These are phyloP conservation scores for Globisporangium barbulae DNA, from an alignment of 352 stramenopile species.

Conservation along the genomic window DNA sequence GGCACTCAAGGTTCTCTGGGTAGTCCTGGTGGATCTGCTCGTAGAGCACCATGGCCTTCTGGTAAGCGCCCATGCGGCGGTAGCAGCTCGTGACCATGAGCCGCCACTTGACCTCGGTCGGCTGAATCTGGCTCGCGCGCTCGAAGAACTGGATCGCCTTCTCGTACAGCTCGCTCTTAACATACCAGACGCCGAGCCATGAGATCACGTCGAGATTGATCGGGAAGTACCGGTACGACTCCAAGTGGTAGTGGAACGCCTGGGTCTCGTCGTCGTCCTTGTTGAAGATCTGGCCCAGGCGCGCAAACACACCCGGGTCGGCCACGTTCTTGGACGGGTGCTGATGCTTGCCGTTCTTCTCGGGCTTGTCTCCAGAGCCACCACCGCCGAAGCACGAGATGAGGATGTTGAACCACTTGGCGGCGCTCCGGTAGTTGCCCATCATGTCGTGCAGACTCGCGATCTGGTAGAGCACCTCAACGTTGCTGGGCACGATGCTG, in stretches of 20 bases:
- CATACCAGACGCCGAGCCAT: conserved; percentile 96
- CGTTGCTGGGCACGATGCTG: conserved; percentile 91
- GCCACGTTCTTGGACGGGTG: conserved; percentile 58
- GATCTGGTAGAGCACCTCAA: conserved; percentile 95
- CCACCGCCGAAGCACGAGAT: conserved; percentile 88
- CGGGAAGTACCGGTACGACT: conserved; percentile 94
- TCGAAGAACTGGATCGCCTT: conserved; percentile 97
- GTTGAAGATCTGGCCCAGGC: conserved; percentile 93
- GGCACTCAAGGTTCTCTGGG: conserved; percentile 92
- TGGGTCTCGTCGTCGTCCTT: conserved; percentile 93
- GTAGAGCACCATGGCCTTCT: conserved; percentile 92
- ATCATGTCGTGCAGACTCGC: conserved; percentile 93
- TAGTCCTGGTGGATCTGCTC: conserved; percentile 94
- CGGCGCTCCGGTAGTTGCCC: conserved; percentile 81
- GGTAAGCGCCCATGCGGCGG: conserved; percentile 91
- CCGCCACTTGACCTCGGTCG: conserved; percentile 95
- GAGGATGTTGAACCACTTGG: conserved; percentile 95
- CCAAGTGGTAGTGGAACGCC: conserved; percentile 95
- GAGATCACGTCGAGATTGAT: conserved; percentile 96
- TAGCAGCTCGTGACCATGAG: conserved; percentile 97
- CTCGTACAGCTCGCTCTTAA: conserved; percentile 96
- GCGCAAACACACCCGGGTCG: conserved; percentile 75
- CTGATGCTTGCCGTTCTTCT: conserved; percentile 31
- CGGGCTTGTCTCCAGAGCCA: conserved; percentile 54
- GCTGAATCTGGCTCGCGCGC: conserved; percentile 92